These are phyloP conservation scores for Gnaphalium uliginosum DNA, from an alignment of 129 eudicot genomes.

Conservation along the genomic window DNA sequence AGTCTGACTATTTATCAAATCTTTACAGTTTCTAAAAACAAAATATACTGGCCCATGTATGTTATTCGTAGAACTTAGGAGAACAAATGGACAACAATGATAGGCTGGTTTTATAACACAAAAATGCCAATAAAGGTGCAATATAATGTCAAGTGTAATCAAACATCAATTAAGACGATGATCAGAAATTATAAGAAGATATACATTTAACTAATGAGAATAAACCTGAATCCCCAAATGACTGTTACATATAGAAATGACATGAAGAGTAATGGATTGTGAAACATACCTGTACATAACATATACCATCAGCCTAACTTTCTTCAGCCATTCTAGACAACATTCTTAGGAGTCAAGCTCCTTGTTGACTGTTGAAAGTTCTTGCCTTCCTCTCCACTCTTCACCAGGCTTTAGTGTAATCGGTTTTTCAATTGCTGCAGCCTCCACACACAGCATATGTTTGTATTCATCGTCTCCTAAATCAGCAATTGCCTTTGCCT, in stretches of 20 bases:
- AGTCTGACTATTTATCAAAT: neutral
- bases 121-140: neutral
- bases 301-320: slow-evolving; percentile 4
- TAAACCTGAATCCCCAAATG: too few relatives aligned
- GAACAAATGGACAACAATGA: neutral
- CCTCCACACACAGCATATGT: slow-evolving; percentile 44
- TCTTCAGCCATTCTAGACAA: slow-evolving; percentile 4
- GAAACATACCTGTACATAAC: slow-evolving; percentile 35
- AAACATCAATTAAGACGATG: neutral
- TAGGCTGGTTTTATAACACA: neutral
- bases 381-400: slow-evolving; percentile 51
- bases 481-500: slow-evolving; percentile 40
- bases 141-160: neutral
- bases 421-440: slow-evolving; percentile 47
- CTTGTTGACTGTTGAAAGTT: slow-evolving; percentile 42
- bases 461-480: slow-evolving; percentile 48
- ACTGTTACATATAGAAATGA: neutral
- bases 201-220: neutral
- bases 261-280: slow-evolving; percentile 6
- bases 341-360: slow-evolving; percentile 29
- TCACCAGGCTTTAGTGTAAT: slow-evolving; percentile 47
- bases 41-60: neutral
- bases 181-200: neutral
- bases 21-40: neutral
- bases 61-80: neutral